These are phyloP conservation scores for Leptographium wingfieldii DNA, from an alignment of 2,329 filamentous ascomycete species.

Conservation along the genomic window DNA sequence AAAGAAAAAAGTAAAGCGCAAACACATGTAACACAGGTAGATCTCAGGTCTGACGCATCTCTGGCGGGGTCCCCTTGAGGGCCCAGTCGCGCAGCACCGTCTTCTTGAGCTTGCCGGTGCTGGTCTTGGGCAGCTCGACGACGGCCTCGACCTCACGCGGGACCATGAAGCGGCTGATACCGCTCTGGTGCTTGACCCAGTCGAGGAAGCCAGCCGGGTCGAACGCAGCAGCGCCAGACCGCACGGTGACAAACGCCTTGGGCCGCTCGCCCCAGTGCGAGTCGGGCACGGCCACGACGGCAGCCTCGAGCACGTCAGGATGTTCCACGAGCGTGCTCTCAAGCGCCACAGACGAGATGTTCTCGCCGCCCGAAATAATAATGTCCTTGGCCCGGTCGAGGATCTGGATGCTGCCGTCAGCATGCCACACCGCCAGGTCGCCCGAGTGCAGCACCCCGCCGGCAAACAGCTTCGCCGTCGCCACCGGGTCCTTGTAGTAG, in stretches of 20 bases:
- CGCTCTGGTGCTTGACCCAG: conserved; percentile 73
- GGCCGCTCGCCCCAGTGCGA: conserved; percentile 93
- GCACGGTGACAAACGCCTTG: conserved; percentile 81
- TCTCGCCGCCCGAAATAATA: conserved; percentile 96
- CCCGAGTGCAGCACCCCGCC: conserved; percentile 82
- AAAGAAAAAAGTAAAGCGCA: background rate
- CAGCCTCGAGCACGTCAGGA: conserved; percentile 79
- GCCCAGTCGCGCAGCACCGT: conserved; percentile 84
- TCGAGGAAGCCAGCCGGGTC: conserved; percentile 59
- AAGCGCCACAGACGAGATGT: conserved; percentile 87
- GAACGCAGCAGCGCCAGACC: conserved; percentile 31
- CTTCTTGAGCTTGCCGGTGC: conserved; percentile 94
- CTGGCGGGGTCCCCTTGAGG: conserved; percentile 9
- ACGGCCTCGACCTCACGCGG: conserved; percentile 63
- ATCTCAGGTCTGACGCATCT: conserved; percentile 3
- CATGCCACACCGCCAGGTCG: conserved; percentile 86
- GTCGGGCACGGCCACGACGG: conserved; percentile 77
- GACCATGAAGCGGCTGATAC: conserved; percentile 86
- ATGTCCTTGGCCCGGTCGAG: conserved; percentile 93
- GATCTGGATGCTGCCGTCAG: conserved; percentile 84
- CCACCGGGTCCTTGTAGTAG: conserved; percentile 82
- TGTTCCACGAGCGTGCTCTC: conserved; percentile 84
- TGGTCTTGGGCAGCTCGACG: conserved; percentile 86
- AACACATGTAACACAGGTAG: too few species aligned
- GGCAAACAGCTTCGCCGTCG: conserved; percentile 74